Percentiles rank a stretch among this genome's conserved stretches.
Conservation (phyloP, 306 rosid species). For the Cyamopsis tetragonoloba region DNA sequence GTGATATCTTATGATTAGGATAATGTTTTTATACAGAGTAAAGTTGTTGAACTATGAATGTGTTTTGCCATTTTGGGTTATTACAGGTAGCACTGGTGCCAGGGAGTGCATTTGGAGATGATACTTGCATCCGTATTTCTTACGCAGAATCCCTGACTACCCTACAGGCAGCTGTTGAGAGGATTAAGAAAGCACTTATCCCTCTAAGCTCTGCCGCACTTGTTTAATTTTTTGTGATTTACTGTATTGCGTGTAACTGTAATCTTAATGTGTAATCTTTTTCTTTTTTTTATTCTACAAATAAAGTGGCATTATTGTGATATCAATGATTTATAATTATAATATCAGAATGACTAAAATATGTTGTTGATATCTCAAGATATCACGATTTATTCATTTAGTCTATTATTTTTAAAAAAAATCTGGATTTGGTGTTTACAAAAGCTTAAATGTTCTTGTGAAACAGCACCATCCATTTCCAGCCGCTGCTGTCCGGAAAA, state of each 20-base stretch:
- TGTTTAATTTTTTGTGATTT: slow-evolving; percentile 31
- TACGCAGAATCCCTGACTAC: slow-evolving; percentile 81
- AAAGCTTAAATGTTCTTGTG: too few relatives aligned
- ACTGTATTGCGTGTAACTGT: slow-evolving; percentile 19
- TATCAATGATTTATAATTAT: background rate
- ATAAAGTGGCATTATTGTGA: background rate
- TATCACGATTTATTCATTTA: too few relatives aligned
- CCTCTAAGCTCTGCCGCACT: slow-evolving; percentile 43
- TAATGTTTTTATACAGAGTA: background rate
- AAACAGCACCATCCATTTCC: too few relatives aligned
- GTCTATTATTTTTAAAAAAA: too few relatives aligned
- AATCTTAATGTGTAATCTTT: slow-evolving; percentile 4
- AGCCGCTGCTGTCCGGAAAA: too few relatives aligned
- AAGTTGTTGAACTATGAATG: background rate
- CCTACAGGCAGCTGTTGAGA: slow-evolving; percentile 75
- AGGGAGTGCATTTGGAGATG: slow-evolving; percentile 88
- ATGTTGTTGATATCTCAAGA: too few relatives aligned
- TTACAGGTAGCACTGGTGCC: slow-evolving; percentile 94
- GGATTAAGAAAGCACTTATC: slow-evolving; percentile 66
- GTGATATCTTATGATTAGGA: background rate
- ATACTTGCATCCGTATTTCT: slow-evolving; percentile 82
- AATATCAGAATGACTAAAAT: background rate
- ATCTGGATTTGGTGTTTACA: too few relatives aligned
- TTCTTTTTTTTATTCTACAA: slow-evolving; percentile 4
- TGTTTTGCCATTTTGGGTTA: slow-evolving; percentile 18